A percentile compares a stretch with the other conserved stretches of the same genome.
Evolutionary conservation across 768 basidiomycete species (phyloP).

Genomic region (Tremella mesenterica): DNA sequence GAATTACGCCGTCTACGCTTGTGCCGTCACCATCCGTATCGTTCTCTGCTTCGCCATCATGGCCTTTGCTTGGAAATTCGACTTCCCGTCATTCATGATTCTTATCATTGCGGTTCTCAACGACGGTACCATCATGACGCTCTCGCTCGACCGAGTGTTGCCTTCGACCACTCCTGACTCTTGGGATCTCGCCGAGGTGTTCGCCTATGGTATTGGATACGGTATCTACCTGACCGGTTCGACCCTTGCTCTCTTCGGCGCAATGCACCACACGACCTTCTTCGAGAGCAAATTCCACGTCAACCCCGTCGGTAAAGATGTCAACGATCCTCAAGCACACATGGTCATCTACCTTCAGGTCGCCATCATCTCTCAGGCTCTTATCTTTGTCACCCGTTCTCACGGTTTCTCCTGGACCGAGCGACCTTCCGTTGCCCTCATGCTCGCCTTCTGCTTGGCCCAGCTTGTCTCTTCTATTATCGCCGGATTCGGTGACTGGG

Average conservation of each 20-base stretch:
- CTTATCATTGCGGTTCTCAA: slow-evolving; percentile 94
- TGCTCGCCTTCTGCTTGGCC: slow-evolving; percentile 83
- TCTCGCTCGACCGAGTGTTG: slow-evolving; percentile 82
- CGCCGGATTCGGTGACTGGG: slow-evolving; percentile 85
- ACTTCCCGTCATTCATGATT: slow-evolving; percentile 99
- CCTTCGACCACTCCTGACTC: slow-evolving; percentile 86
- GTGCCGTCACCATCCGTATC: slow-evolving; percentile 95
- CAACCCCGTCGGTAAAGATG: slow-evolving; percentile 72
- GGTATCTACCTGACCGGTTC: slow-evolving; percentile 86
- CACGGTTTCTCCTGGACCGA: slow-evolving; percentile 50
- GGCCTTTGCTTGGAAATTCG: slow-evolving; percentile 90
- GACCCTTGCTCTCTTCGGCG: slow-evolving; percentile 70
- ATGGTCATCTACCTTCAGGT: slow-evolving; percentile 52
- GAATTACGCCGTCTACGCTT: slow-evolving; percentile 96
- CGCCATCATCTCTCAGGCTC: slow-evolving; percentile 95
- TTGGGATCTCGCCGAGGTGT: slow-evolving; percentile 95
- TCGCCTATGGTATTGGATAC: slow-evolving; percentile 89
- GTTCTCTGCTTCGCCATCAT: slow-evolving; percentile 94
- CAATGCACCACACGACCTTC: slow-evolving; percentile 78
- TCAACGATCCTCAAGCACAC: slow-evolving; percentile 28
- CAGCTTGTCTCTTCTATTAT: slow-evolving; percentile 94
- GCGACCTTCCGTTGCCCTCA: slow-evolving; percentile 63
- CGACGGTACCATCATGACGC: slow-evolving; percentile 98
- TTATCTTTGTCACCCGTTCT: slow-evolving; percentile 92
- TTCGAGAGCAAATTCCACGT: slow-evolving; percentile 84